A percentile compares a stretch with the other conserved stretches of the same genome.
Conservation (phyloP, 345 rosid species). For the Cardamine occulta region DNA sequence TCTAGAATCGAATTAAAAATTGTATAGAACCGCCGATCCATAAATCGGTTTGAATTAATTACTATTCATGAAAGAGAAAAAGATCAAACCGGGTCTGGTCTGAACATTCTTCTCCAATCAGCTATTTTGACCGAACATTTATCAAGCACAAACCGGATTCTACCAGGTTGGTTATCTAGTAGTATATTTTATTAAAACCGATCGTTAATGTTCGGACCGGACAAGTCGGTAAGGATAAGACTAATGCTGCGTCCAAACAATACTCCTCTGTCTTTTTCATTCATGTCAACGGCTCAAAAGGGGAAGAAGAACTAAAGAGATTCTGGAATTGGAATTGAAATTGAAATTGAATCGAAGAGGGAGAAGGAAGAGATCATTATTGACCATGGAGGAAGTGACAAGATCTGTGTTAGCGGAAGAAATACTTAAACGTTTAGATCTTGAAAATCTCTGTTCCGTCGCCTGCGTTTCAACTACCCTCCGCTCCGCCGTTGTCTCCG, state of each 20-base stretch:
- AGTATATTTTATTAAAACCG: constrained; percentile 1
- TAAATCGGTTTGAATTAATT: too few species aligned
- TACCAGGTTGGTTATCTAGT: background rate
- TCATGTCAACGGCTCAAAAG: constrained; percentile 29
- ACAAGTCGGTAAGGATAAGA: constrained; percentile 14
- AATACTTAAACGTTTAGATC: constrained; percentile 54
- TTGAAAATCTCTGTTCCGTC: constrained; percentile 55
- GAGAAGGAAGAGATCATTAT: background rate
- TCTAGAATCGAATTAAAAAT: too few species aligned
- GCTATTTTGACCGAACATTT: too few species aligned
- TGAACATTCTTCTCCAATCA: too few species aligned
- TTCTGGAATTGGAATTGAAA: constrained; percentile 9
- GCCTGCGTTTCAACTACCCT: constrained; percentile 57
- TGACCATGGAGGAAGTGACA: constrained; percentile 41
- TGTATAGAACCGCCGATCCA: too few species aligned
- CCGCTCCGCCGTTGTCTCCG: constrained; percentile 51
- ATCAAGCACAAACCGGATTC: background rate
- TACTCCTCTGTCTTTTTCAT: background rate
- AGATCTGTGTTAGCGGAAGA: constrained; percentile 48
- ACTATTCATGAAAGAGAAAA: too few species aligned
- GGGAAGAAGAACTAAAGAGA: background rate
- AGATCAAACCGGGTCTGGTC: too few species aligned
- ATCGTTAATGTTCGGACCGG: background rate
- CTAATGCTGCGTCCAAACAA: constrained; percentile 33
- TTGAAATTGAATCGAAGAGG: constrained; percentile 8